Evolutionary conservation across 257 asterid species (phyloP), one percentile per base, ranked within the genome.

Genomic region (Fraxinus americana): DNA sequence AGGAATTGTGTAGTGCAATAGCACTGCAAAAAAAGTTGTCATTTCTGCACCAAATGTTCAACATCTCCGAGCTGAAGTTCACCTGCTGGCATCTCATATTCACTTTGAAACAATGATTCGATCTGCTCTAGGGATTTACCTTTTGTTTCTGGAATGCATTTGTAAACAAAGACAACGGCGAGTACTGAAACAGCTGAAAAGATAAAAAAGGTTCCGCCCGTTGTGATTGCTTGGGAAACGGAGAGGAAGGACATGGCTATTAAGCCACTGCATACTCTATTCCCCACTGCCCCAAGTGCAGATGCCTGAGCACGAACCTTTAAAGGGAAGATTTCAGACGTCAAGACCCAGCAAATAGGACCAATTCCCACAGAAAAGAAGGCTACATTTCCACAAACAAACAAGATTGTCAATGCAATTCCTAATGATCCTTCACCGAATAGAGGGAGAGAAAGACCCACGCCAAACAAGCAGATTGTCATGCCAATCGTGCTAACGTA

Each of bases 51-150:
- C 75, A 94, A 85, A 81, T 78, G 92, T 73, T 91, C 95, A 36
- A 75, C 92, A 65, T 94, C 97, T 43, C 87, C 97, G 12, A 91
- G 92, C 82, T 90, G 91, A 72, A 88, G 86, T 84, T 89, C 94
- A 19, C 89, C 73, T 29, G 74, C 89, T 75, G 67, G 87, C 81
- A 79, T 39, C n/a, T 35, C 85, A 0, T 84, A 85, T 7, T 86
- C 92, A 41, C 86, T 89, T 74, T 87, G 90, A 78, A 94, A 94
- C 88, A 94, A 70, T 82, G 75, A 16, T 70, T 91, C 98, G 17
- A 94, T 94, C 89, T 94, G 91, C 86, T 94, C 99, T 6, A 94
- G 81, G 4, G 99, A 92, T 72, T 92, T 94, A 2, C 99, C 99
- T 85, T 92, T 94, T 7, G 99, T 94, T 70, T 94, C 99, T 1